phyloP scores from a whole-genome alignment of 2,329 filamentous ascomycete species.

The Talaromyces sp. region DNA sequence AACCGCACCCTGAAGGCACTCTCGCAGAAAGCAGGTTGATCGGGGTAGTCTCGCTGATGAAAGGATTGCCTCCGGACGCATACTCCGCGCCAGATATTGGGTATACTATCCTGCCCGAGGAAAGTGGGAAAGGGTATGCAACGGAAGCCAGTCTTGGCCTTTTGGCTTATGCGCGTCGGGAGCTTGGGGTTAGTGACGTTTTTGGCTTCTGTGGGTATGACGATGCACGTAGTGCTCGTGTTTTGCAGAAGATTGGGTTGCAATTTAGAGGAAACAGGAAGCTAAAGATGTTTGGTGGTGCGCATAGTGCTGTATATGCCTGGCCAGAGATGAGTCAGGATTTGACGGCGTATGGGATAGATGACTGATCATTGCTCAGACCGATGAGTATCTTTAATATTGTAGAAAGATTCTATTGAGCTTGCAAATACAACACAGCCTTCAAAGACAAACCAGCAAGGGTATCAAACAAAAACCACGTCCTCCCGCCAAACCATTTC shows the following conservation, averaged over 20 bases:
- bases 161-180: slow-evolving; percentile 20
- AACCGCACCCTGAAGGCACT: not conserved
- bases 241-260: slow-evolving; percentile 27
- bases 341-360: slow-evolving; percentile 21
- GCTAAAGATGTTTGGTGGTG: slow-evolving; percentile 21
- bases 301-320: slow-evolving; percentile 22
- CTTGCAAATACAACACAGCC: not conserved
- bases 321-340: slow-evolving; percentile 21
- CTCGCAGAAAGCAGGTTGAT: slow-evolving; percentile 16
- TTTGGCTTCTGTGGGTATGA: slow-evolving; percentile 24
- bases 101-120: slow-evolving; percentile 25
- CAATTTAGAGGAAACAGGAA: slow-evolving; percentile 21
- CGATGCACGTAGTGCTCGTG: slow-evolving; percentile 22
- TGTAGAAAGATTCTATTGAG: not conserved
- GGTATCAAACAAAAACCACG: slow-evolving; percentile 3
- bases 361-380: not conserved
- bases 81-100: slow-evolving; percentile 24
- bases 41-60: slow-evolving; percentile 23
- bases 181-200: slow-evolving; percentile 20
- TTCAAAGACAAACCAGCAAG: not conserved
- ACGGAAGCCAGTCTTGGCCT: slow-evolving; percentile 25
- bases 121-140: slow-evolving; percentile 28
- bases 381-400: not conserved
- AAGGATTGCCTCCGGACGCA: slow-evolving; percentile 21
- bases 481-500: not conserved